Evolutionary conservation across 129 eudicot species (phyloP).

Genomic region (Tagetes erecta): DNA sequence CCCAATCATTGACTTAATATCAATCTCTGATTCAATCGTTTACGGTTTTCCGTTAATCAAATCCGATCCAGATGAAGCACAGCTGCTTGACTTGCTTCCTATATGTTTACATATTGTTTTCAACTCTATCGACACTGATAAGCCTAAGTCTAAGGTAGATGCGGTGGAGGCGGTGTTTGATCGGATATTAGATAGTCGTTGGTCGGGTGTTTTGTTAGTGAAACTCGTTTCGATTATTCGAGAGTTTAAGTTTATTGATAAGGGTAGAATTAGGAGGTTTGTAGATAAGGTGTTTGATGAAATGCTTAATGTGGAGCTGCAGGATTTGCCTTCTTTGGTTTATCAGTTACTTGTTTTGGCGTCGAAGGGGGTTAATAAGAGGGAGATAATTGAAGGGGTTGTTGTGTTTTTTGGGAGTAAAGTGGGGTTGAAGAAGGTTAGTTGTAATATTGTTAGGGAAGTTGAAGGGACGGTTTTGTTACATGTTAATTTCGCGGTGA

Average conservation of each 20-base stretch:
- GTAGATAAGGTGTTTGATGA: slow-evolving; percentile 57
- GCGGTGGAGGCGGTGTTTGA: slow-evolving; percentile 41
- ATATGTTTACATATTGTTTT: slow-evolving; percentile 49
- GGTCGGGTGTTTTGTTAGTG: slow-evolving; percentile 63
- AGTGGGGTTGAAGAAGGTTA: slow-evolving; percentile 34
- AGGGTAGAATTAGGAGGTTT: slow-evolving; percentile 52
- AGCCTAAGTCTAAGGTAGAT: slow-evolving; percentile 20
- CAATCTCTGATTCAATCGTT: slow-evolving; percentile 40
- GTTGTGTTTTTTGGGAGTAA: slow-evolving; percentile 57
- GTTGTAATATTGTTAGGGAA: slow-evolving; percentile 50
- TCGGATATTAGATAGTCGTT: slow-evolving; percentile 34
- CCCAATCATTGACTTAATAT: slow-evolving; percentile 28
- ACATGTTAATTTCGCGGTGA: slow-evolving; percentile 83
- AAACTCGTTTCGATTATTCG: slow-evolving; percentile 58
- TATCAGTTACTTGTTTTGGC: slow-evolving; percentile 79
- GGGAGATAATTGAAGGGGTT: slow-evolving; percentile 66
- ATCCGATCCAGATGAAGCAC: slow-evolving; percentile 55
- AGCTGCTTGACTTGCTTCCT: slow-evolving; percentile 58
- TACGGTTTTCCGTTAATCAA: slow-evolving; percentile 27
- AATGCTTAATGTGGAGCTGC: slow-evolving; percentile 61
- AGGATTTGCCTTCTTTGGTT: slow-evolving; percentile 73
- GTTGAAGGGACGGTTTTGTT: slow-evolving; percentile 86
- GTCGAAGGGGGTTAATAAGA: slow-evolving; percentile 63
- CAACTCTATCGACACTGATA: slow-evolving; percentile 41
- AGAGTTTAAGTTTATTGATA: slow-evolving; percentile 56